Base-by-base conservation (phyloP, 208 protist genomes). In the Wallacemonas sp. region DNA sequence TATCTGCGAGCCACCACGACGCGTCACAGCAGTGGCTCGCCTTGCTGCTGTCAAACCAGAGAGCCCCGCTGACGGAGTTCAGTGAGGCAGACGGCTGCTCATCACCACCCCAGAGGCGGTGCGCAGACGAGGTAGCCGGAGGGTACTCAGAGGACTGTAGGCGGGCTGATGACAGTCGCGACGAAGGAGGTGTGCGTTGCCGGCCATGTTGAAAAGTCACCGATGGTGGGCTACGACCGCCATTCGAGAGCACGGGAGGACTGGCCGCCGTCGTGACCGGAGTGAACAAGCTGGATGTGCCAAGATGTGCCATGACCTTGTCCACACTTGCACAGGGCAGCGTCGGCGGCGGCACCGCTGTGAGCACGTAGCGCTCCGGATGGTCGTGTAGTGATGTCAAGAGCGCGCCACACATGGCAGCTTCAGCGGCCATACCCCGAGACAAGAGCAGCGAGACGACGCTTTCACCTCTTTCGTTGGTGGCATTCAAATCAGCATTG, bases 401-500 rank as follows among this genome's bases (percentile, higher is more conserved):
- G 9, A 74, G 41, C 13, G 37, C 22, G 13, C 63, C 38, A 24
- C 58, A 63, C 30, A 72, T n/a, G 17, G 12, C 13, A 24, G 41
- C 53, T 15, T 78, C 32, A 15, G 26, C 30, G 1, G 27, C 32
- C 22, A 87, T 39, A 10, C 60, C 9, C 0, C 79, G 58, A 30
- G 38, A 39, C 13, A 39, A 27, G 2, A 92, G 58, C 1, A 90
- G 41, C 1, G 65, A 61, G 42, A 78, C 50, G 33, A 86, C 68
- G 15, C 38, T 76, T 13, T 81, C 69, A 9, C 63, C 63, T 0
- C 50, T 15, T 6, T 58, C 6, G 58, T 81, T 83, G 21, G 2
- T 52, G 3, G 37, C 63, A 8, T 26, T 39, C 1, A 79, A 52
- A n/a, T 76, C 62, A 0, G 89, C 89, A 17, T 85, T 85, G 34